Conservation (phyloP, 495 filamentous ascomycete genomes). For the Oidiodendron maius region DNA sequence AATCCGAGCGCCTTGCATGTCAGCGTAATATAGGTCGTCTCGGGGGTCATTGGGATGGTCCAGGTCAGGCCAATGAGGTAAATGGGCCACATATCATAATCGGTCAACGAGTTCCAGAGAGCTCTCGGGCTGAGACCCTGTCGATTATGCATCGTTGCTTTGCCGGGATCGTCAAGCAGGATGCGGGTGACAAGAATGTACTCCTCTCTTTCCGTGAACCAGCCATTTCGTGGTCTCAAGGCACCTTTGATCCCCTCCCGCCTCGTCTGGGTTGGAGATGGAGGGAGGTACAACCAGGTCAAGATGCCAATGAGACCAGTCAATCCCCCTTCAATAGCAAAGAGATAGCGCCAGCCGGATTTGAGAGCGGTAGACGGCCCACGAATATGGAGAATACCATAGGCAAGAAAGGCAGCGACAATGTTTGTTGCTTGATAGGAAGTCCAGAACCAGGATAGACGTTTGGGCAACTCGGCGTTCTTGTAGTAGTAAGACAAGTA, state of each 20-base stretch:
- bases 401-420: slow-evolving; percentile 62
- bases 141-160: slow-evolving; percentile 50
- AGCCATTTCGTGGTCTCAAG: slow-evolving; percentile 64
- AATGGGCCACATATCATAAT: slow-evolving; percentile 69
- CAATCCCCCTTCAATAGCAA: slow-evolving; percentile 46
- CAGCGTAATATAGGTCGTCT: slow-evolving; percentile 55
- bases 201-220: slow-evolving; percentile 63
- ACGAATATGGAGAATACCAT: slow-evolving; percentile 63
- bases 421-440: slow-evolving; percentile 60
- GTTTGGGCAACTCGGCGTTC: slow-evolving; percentile 59
- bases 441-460: slow-evolving; percentile 66
- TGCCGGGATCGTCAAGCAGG: slow-evolving; percentile 64
- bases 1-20: slow-evolving; percentile 56
- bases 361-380: slow-evolving; percentile 50
- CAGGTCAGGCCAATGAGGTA: slow-evolving; percentile 57
- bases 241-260: slow-evolving; percentile 24
- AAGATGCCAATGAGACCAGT: slow-evolving; percentile 60
- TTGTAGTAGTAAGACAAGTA: slow-evolving; percentile 78
- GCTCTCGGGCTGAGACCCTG: slow-evolving; percentile 52
- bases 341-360: slow-evolving; percentile 68
- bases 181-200: slow-evolving; percentile 69
- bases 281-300: slow-evolving; percentile 62
- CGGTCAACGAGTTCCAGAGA: slow-evolving; percentile 52
- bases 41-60: slow-evolving; percentile 47
- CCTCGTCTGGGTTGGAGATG: slow-evolving; percentile 65